Base-by-base conservation (phyloP, 2,329 filamentous ascomycete species). In the Thelonectria blattea region DNA sequence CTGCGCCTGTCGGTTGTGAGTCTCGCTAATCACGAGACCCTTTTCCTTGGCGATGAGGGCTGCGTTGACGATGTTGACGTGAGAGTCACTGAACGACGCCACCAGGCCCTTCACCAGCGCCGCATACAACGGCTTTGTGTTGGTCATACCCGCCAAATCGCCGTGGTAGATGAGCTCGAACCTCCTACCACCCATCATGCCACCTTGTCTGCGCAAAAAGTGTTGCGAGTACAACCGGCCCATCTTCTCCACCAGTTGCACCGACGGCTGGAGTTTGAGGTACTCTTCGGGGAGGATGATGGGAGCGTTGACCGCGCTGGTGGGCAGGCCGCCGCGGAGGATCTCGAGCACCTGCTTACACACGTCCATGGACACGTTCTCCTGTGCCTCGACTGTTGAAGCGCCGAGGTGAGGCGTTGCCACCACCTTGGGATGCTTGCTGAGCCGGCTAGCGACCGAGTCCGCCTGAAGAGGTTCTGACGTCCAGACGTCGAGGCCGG, bases 11-110 rank as follows among this genome's bases (percentile, higher is more conserved):
- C 88, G 82, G 3, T 83, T 85, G 62, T 88, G 88, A 39, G 87
- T 87, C 77, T 94, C 91, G 71, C 88, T 91, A 71, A 95, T 88
- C 46, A 89, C 83, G 63, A 95, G 90, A 2, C 91, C 91, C 66
- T 90, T 90, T 68, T 93, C 89, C 64, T 87, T 88, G 18, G 91
- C 91, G 14, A 93, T 85, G 24, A 93, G 80, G 45, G 87, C 83
- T 0, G 91, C 91, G 70, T 95, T 94, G 67, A 95, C 91, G 61
- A 95, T 92, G 76, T 93, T 94, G 68, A 93, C 88, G 39, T 89
- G 87, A 0, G 83, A 80, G 58, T 88, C 86, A 57, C 85, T 89
- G 65, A 94, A 90, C 1, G 87, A 85, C 1, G 84, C 83, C 7
- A 91, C 83, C 0, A 95, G 82, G 0, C 91, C 91, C 73, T 93